Evolutionary conservation across 2,329 filamentous ascomycete species (phyloP).

Genomic region (Periconia digitata): DNA sequence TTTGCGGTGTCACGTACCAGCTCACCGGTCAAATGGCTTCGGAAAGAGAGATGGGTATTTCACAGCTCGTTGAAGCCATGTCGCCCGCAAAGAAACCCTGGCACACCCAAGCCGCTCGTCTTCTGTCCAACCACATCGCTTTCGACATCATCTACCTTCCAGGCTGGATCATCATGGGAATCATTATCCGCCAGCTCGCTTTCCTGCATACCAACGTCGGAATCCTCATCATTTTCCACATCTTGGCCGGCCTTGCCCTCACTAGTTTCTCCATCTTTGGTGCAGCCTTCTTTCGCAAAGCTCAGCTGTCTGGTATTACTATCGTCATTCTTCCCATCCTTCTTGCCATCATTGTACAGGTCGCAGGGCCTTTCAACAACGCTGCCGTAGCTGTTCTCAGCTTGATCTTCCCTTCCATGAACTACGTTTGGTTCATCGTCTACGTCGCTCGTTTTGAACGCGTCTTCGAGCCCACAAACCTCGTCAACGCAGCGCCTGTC

Average conservation of each 20-base stretch:
- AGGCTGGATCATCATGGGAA: constrained; percentile 76
- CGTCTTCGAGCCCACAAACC: constrained; percentile 59
- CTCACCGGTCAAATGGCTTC: constrained; percentile 82
- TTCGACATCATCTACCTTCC: constrained; percentile 80
- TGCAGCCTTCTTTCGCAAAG: constrained; percentile 80
- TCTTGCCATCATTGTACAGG: constrained; percentile 80
- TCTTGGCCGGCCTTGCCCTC: constrained; percentile 75
- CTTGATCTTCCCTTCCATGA: constrained; percentile 82
- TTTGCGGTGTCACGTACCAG: constrained; percentile 84
- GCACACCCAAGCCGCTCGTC: constrained; percentile 76
- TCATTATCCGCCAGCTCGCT: constrained; percentile 66
- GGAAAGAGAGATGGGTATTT: constrained; percentile 85
- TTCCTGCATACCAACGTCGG: constrained; percentile 48
- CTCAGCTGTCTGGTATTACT: constrained; percentile 83
- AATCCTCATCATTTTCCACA: constrained; percentile 61
- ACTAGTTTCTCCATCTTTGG: constrained; percentile 80
- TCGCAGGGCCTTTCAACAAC: constrained; percentile 64
- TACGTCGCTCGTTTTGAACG: constrained; percentile 77
- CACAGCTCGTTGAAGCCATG: constrained; percentile 87
- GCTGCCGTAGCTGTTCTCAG: constrained; percentile 69
- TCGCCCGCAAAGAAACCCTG: constrained; percentile 74
- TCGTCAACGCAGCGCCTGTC: constrained; percentile 62
- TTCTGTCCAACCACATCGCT: constrained; percentile 76
- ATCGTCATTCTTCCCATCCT: constrained; percentile 72
- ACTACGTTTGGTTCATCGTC: constrained; percentile 81